Evolutionary conservation across 192 early-diverging fungal genomes (phyloP).

Genomic region (Backusella tuberculispora): DNA sequence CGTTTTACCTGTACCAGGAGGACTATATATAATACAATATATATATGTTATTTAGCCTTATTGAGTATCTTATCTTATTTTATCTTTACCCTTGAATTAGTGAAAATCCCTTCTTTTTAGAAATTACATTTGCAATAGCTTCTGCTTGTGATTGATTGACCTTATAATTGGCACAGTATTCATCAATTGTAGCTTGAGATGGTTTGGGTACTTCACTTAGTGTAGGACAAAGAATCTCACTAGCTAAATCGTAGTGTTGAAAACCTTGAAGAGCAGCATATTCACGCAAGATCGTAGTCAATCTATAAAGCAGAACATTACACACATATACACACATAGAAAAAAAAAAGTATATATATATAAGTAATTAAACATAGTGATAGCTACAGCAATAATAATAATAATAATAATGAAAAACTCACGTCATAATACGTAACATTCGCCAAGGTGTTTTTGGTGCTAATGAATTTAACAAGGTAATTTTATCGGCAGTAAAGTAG

Average conservation of each 20-base stretch:
- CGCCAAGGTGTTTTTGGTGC: constrained; percentile 49
- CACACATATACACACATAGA: too few species aligned
- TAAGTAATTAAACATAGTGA: too few species aligned
- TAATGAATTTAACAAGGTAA: constrained; percentile 49
- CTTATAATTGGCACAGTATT: constrained; percentile 47
- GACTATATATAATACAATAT: constrained; percentile 40
- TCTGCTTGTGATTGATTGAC: constrained; percentile 94
- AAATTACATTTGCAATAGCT: constrained; percentile 73
- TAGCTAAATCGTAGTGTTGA: constrained; percentile 58
- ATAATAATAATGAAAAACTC: neutral
- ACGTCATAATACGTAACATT: constrained; percentile 49
- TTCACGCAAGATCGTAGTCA: constrained; percentile 84
- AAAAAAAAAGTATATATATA: too few species aligned
- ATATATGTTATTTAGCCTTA: neutral
- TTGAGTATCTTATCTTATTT: neutral
- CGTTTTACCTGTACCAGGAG: constrained; percentile 77
- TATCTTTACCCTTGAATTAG: constrained; percentile 80
- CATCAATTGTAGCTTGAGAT: neutral
- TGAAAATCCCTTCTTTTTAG: constrained; percentile 74
- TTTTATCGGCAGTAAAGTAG: constrained; percentile 47
- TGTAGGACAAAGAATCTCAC: constrained; percentile 68
- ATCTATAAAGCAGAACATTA: constrained; percentile 34
- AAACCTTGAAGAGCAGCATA: constrained; percentile 76
- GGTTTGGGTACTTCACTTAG: constrained; percentile 44
- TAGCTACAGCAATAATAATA: neutral